phyloP scores from a whole-genome alignment of 805 yeast genomes.

The Sungouiozyma ichnusensis region DNA sequence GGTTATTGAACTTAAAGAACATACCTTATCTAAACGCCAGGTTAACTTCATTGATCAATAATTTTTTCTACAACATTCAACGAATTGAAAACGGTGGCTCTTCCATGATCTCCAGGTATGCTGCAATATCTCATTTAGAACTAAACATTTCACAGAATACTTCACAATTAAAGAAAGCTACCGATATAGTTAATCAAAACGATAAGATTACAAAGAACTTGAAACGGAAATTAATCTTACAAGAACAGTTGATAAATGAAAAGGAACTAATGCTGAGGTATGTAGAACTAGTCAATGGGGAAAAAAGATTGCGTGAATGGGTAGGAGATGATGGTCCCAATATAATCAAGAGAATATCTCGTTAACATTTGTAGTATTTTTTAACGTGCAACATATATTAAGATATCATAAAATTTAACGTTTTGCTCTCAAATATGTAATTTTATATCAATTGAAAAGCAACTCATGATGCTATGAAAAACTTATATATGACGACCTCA shows the following conservation, averaged over 20 bases:
- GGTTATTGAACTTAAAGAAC: constrained; percentile 45
- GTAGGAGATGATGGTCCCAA: constrained; percentile 38
- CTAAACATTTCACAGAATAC: constrained; percentile 8
- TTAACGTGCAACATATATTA: no score
- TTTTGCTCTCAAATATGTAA: not conserved
- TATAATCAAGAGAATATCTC: constrained; percentile 35
- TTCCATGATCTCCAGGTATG: constrained; percentile 48
- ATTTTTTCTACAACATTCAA: constrained; percentile 38
- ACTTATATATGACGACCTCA: not conserved
- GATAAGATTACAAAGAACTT: constrained; percentile 10
- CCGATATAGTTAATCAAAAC: constrained; percentile 5
- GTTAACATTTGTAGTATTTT: not conserved
- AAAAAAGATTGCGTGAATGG: constrained; percentile 58
- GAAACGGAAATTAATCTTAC: constrained; percentile 29
- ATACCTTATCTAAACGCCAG: constrained; percentile 39
- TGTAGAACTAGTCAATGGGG: constrained; percentile 27
- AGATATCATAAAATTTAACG: no score
- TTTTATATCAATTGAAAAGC: not conserved
- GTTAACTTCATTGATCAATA: constrained; percentile 32
- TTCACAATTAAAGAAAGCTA: constrained; percentile 7
- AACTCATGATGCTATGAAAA: not conserved
- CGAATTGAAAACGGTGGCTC: constrained; percentile 49
- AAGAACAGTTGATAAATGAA: constrained; percentile 36
- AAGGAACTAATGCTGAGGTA: constrained; percentile 19
- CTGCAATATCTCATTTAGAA: constrained; percentile 34